Base-by-base conservation (phyloP, 2,329 filamentous ascomycete species). In the Sporothrix humicola region DNA sequence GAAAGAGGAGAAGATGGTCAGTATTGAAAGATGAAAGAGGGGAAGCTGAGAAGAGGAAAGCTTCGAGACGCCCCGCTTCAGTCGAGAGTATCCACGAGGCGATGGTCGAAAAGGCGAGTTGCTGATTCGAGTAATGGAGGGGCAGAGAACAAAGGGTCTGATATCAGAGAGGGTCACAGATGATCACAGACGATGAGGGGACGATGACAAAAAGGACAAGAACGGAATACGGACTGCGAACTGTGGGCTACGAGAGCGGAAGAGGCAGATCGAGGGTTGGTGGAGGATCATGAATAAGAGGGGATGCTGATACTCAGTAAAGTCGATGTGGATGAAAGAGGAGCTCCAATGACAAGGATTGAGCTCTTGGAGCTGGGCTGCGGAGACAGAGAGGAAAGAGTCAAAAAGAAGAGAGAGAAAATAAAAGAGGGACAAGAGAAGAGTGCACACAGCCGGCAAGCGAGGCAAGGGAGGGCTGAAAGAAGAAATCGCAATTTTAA, bases 381-480 rank as follows among this genome's bases (percentile, higher is more conserved):
- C 59, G 42, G 37, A 65, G 58, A 63, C 58, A 44, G 31, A 63
- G 17, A 17, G 9, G 9, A 44, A 65, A 65, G 37, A 56, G 20
- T 12, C 7, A 9, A n/a, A n/a, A 8, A 2, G 46, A 48, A 48
- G 46, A 17, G 7, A 48, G 12, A 8, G 10, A 48, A 12, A 48
- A 37, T 37, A n/a, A 52, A 7, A 52, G 48, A n/a, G 15, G 48
- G 48, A 17, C 48, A 52, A 6, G 12, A 13, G 17, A 20, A 54
- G n/a, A 20, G 52, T 54, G 17, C 13, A n/a, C 26, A 8, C 31
- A 61, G 23, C 31, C 52, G 59, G 59, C 37, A 65, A 65, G 59
- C 59, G 37, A 46, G 37, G 59, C 59, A 46, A 65, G 59, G 59
- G 37, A 46, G 59, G 37, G 37, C 59, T 65, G 59, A 65, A 65